Conservation (phyloP, 495 filamentous ascomycete species). For the Penicillium parvum region DNA sequence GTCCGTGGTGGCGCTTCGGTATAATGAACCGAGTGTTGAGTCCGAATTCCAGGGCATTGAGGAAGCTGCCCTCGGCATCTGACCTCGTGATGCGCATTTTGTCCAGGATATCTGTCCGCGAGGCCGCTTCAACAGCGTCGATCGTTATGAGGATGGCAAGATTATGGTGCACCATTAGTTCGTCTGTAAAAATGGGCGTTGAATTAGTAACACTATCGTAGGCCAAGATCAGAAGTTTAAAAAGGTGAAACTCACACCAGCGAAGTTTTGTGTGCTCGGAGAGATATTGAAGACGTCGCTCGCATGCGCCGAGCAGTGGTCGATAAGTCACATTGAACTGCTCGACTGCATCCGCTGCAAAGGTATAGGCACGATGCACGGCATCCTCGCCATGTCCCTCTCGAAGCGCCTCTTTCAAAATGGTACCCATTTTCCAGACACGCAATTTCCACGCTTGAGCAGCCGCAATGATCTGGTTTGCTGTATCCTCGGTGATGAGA, state of each 20-base stretch:
- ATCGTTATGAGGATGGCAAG: slow-evolving; percentile 15
- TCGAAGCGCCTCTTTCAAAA: slow-evolving; percentile 17
- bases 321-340: slow-evolving; percentile 16
- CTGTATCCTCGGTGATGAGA: slow-evolving; percentile 14
- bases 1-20: background rate
- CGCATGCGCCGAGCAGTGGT: slow-evolving; percentile 10
- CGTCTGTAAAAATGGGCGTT: too few relatives aligned
- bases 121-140: slow-evolving; percentile 13
- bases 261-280: slow-evolving; percentile 15
- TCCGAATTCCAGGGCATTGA: slow-evolving; percentile 17
- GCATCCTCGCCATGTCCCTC: slow-evolving; percentile 16
- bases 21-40: slow-evolving; percentile 14
- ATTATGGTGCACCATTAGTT: slow-evolving; percentile 15
- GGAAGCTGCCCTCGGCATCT: slow-evolving; percentile 12
- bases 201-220: background rate
- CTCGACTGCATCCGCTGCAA: slow-evolving; percentile 12
- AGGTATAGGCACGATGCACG: slow-evolving; percentile 11
- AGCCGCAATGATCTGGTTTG: slow-evolving; percentile 19
- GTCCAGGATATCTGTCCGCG: slow-evolving; percentile 14
- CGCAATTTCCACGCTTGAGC: slow-evolving; percentile 14
- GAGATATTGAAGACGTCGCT: slow-evolving; percentile 16
- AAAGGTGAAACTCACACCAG: slow-evolving; percentile 10
- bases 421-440: slow-evolving; percentile 15
- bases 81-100: slow-evolving; percentile 12
- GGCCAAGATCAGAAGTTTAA: background rate